phyloP scores from a whole-genome alignment of 2,329 filamentous ascomycete species.

The Colletotrichum musae region DNA sequence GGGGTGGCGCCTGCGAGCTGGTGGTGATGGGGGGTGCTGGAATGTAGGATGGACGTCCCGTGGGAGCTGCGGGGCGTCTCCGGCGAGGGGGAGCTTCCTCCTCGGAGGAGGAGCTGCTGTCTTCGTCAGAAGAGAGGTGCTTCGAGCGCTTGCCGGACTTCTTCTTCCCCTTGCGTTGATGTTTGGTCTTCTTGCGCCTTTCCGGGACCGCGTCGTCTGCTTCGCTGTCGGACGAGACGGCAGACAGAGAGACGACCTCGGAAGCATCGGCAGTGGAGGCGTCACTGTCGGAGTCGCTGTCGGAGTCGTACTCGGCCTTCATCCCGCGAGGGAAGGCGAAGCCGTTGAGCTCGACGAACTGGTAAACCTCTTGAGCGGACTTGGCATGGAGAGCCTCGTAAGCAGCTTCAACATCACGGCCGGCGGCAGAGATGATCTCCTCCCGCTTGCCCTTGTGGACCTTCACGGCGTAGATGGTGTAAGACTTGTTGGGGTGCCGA shows the following conservation, averaged over 20 bases:
- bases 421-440: constrained; percentile 51
- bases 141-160: constrained; percentile 22
- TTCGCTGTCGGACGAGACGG: constrained; percentile 30
- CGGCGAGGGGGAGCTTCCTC: constrained; percentile 44
- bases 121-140: constrained; percentile 9
- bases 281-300: constrained; percentile 25
- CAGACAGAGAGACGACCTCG: constrained; percentile 27
- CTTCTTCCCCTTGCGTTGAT: constrained; percentile 25
- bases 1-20: constrained; percentile 25
- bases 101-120: constrained; percentile 25
- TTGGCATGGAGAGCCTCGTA: constrained; percentile 55
- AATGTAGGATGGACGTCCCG: constrained; percentile 43
- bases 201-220: neutral
- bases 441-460: constrained; percentile 85
- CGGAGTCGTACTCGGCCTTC: constrained; percentile 23
- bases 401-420: constrained; percentile 48
- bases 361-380: constrained; percentile 53
- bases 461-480: constrained; percentile 78
- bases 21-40: constrained; percentile 32
- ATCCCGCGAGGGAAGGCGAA: constrained; percentile 46
- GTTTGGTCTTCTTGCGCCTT: constrained; percentile 27
- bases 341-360: constrained; percentile 51
- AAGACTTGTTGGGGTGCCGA: constrained; percentile 33
- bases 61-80: constrained; percentile 39
- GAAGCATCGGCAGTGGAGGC: constrained; percentile 32